A percentile compares a stretch with the other conserved stretches of the same genome.
phyloP scores from a whole-genome alignment of 495 filamentous ascomycete species.

The Tuber microsphaerosporum region DNA sequence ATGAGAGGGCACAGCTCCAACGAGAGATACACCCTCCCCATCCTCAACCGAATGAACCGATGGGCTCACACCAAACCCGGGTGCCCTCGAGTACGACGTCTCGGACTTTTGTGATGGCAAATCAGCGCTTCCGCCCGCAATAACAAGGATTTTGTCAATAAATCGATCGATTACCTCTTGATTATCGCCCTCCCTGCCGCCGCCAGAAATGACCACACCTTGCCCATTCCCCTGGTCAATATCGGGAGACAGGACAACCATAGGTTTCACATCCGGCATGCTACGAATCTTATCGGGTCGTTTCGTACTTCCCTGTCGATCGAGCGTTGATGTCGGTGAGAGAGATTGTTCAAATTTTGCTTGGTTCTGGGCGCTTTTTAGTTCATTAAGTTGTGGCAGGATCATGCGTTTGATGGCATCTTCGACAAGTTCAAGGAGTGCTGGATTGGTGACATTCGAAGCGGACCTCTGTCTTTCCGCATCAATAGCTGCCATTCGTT shows the following conservation, averaged over 20 bases:
- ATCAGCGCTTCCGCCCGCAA: constrained; percentile 38
- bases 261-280: constrained; percentile 63
- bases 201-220: constrained; percentile 51
- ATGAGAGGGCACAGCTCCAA: constrained; percentile 24
- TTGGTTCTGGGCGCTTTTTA: constrained; percentile 79
- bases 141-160: constrained; percentile 29
- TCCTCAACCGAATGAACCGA: constrained; percentile 32
- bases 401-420: constrained; percentile 90
- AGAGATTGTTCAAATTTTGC: constrained; percentile 52
- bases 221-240: constrained; percentile 49
- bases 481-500: constrained; percentile 35
- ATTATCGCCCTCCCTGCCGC: constrained; percentile 42
- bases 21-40: constrained; percentile 40
- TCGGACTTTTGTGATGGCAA: constrained; percentile 35
- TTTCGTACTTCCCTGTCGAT: constrained; percentile 51
- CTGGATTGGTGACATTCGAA: constrained; percentile 89
- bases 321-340: constrained; percentile 31
- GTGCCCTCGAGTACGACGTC: constrained; percentile 33
- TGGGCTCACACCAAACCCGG: constrained; percentile 35
- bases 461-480: constrained; percentile 35
- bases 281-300: constrained; percentile 54
- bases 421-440: constrained; percentile 88
- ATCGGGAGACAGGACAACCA: constrained; percentile 57
- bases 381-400: constrained; percentile 78
- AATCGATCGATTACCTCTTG: constrained; percentile 41